Conservation (phyloP, 1,284 basidiomycete genomes). For the Mycena sp. region DNA sequence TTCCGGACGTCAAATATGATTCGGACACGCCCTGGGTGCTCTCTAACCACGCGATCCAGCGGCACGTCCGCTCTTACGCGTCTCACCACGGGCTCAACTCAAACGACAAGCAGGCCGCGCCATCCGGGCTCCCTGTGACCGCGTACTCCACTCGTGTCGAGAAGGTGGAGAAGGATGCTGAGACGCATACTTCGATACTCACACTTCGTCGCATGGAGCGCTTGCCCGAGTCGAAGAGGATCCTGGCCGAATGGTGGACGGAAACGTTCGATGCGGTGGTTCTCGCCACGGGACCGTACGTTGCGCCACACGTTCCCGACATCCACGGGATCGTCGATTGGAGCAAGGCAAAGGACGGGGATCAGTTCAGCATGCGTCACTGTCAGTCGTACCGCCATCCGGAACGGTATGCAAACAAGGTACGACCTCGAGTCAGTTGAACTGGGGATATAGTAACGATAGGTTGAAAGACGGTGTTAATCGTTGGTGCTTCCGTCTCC, state of each 20-base stretch:
- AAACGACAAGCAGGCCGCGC: constrained; percentile 28
- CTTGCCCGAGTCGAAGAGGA: constrained; percentile 17
- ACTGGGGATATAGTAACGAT: too few species aligned
- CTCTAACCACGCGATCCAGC: constrained; percentile 21
- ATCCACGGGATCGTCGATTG: constrained; percentile 27
- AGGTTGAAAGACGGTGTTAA: background rate
- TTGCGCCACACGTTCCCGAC: constrained; percentile 26
- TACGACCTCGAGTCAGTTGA: too few species aligned
- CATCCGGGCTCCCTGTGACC: constrained; percentile 6
- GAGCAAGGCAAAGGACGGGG: constrained; percentile 13
- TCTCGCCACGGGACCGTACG: constrained; percentile 28
- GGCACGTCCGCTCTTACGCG: constrained; percentile 35
- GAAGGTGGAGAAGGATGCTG: constrained; percentile 25
- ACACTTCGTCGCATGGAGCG: constrained; percentile 30
- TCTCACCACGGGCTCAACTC: constrained; percentile 32
- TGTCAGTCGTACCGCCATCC: constrained; percentile 26
- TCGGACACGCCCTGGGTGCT: constrained; percentile 24
- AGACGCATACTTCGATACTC: constrained; percentile 27
- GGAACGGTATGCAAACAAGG: constrained; percentile 27
- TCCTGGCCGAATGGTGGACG: constrained; percentile 30
- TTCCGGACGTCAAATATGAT: constrained; percentile 30
- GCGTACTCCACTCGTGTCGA: constrained; percentile 38
- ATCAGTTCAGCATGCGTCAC: constrained; percentile 24
- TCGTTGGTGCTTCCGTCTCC: background rate
- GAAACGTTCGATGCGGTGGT: constrained; percentile 32